phyloP scores from a whole-genome alignment of 331 rosid genomes.

The Rosa hybrid region DNA sequence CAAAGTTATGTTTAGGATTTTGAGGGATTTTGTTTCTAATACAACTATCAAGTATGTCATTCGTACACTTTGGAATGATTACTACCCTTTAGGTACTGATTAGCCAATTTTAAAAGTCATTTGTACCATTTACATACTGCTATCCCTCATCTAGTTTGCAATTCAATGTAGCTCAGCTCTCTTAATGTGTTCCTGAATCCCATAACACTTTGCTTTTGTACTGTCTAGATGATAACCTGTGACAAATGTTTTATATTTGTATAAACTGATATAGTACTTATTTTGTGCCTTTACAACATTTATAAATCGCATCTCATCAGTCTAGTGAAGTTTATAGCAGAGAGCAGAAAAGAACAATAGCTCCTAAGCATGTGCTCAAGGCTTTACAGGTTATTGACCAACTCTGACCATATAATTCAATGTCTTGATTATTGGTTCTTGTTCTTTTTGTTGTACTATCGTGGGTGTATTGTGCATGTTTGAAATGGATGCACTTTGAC shows the following conservation, averaged over 20 bases:
- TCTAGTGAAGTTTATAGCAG: conserved; percentile 89
- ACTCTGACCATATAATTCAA: background rate
- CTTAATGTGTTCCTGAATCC: background rate
- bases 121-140: background rate
- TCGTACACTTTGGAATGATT: background rate
- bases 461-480: background rate
- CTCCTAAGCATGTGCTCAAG: conserved; percentile 91
- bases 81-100: too few species aligned
- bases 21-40: too few species aligned
- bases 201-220: background rate
- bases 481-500: too few species aligned
- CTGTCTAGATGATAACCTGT: background rate
- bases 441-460: background rate
- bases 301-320: conserved; percentile 81
- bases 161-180: background rate
- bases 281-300: conserved; percentile 36
- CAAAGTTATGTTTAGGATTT: too few species aligned
- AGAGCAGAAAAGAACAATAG: conserved; percentile 92
- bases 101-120: background rate
- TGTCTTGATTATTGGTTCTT: background rate
- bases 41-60: too few species aligned
- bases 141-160: background rate
- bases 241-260: background rate
- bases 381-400: conserved; percentile 49
- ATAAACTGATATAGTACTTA: conserved; percentile 21